Evolutionary conservation across 2,329 filamentous ascomycete genomes (phyloP).

Genomic region (Ophiostoma tasmaniense): DNA sequence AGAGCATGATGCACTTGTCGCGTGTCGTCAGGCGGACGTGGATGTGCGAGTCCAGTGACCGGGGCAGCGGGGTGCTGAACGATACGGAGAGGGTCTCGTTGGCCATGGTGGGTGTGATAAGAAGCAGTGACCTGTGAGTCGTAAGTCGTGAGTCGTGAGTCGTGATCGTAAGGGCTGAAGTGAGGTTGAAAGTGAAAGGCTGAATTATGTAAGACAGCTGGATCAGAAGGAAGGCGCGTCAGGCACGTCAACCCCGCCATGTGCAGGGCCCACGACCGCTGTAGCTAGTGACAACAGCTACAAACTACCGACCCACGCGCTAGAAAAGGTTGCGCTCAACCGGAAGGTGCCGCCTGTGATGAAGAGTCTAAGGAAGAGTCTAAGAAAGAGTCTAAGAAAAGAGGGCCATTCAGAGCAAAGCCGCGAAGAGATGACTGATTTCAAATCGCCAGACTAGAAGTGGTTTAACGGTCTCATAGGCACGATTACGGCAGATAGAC

Average conservation of each 20-base stretch:
- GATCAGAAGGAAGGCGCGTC: background rate
- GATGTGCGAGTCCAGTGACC: constrained; percentile 51
- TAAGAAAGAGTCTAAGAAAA: background rate
- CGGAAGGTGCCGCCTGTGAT: background rate
- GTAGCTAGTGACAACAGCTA: background rate
- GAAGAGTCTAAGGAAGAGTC: background rate
- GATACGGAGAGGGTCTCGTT: constrained; percentile 28
- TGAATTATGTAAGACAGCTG: constrained; percentile 3
- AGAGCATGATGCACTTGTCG: constrained; percentile 50
- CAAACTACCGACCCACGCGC: background rate
- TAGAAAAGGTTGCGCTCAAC: background rate
- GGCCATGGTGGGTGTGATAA: background rate
- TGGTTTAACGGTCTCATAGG: background rate
- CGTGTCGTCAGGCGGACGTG: constrained; percentile 52
- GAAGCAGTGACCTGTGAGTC: background rate
- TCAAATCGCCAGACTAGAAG: constrained; percentile 1
- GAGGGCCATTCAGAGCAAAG: background rate
- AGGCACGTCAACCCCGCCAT: background rate
- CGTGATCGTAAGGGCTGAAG: background rate
- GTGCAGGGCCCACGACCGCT: background rate
- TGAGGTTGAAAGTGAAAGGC: background rate
- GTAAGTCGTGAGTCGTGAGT: background rate
- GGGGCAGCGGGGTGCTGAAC: constrained; percentile 53
- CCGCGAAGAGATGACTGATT: constrained; percentile 8
- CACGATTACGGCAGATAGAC: background rate